Percentiles rank a stretch among this genome's conserved stretches.
phyloP scores from a whole-genome alignment of 2,329 filamentous ascomycete species.

The Corynespora cassiicola region DNA sequence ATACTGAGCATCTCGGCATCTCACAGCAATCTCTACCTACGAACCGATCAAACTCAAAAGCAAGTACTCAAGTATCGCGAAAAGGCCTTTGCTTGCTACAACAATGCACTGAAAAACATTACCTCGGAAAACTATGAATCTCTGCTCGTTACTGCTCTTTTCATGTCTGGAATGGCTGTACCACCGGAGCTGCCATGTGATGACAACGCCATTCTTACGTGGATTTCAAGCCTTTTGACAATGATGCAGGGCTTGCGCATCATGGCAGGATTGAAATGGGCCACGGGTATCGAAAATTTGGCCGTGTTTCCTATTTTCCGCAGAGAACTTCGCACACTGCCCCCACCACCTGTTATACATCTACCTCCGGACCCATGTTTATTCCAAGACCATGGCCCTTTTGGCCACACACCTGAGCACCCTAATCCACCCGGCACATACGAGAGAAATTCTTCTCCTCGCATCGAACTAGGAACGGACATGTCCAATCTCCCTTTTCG shows the following conservation, averaged over 20 bases:
- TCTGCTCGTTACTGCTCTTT: conserved; percentile 31
- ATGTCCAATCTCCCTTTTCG: conserved; percentile 11
- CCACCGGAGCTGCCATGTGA: conserved; percentile 18
- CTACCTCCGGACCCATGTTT: conserved; percentile 14
- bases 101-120: conserved; percentile 32
- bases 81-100: conserved; percentile 33
- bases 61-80: conserved; percentile 31
- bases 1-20: conserved; percentile 35
- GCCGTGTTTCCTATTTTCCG: conserved; percentile 34
- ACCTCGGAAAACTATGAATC: conserved; percentile 40
- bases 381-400: conserved; percentile 13
- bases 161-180: conserved; percentile 28
- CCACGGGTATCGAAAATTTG: conserved; percentile 38
- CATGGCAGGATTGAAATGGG: conserved; percentile 37
- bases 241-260: conserved; percentile 40
- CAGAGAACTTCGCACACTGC: conserved; percentile 33
- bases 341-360: conserved; percentile 30
- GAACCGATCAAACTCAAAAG: conserved; percentile 17
- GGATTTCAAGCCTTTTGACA: conserved; percentile 30
- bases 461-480: conserved; percentile 10
- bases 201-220: conserved; percentile 23
- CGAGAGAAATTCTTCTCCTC: conserved; percentile 2
- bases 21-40: conserved; percentile 21
- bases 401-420: conserved; percentile 25
- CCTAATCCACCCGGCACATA: conserved; percentile 37